Evolutionary conservation across 1,284 basidiomycete species (phyloP), one percentile per base, ranked within the genome.

Genomic region (Rhodofomes roseus): DNA sequence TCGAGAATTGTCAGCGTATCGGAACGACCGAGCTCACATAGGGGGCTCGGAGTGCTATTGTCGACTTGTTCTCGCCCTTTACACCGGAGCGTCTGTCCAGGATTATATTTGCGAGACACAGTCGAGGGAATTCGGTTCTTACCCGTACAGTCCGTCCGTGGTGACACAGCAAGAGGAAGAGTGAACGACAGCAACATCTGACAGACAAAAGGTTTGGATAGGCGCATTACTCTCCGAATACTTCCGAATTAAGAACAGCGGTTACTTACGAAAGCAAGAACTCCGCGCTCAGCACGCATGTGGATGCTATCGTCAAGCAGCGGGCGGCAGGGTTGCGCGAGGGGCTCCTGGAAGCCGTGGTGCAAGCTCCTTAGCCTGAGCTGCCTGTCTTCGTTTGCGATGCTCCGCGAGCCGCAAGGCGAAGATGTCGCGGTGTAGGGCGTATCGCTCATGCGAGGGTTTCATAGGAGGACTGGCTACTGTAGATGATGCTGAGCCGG

Each of bases 371-470:
- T 73, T 74, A 36, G 71, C 73, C 58, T 77, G 75, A 20, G 67
- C 70, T 0, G 68, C 61, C 60, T 78, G 76, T 54, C 69, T 70
- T 31, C 71, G 69, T 62, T 68, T 74, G 56, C 74, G 71, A 58
- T 79, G 77, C 59, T 79, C 77, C 14, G 69, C 71, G 5, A 71
- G 70, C 11, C 77, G 73, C 64, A 78, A 68, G 7, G 76, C 69
- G 60, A 76, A 79, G 11, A 78, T 70, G 57, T 78, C 72, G 39
- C 77, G 74, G 63, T 79, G 77, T 2, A 79, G 70, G 11, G 70
- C 69, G 60, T 76, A 79, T 40, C 71, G 69, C 55, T 74, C 66
- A 67, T 78, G 76, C 9, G 71, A 60, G 9, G 73, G 60, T 9
- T 69, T 65, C 7, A 67, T 54, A 2, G 67, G 59, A 48, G 68